Evolutionary conservation across 345 rosid genomes (phyloP).

Genomic region (Populus pruinosa): DNA sequence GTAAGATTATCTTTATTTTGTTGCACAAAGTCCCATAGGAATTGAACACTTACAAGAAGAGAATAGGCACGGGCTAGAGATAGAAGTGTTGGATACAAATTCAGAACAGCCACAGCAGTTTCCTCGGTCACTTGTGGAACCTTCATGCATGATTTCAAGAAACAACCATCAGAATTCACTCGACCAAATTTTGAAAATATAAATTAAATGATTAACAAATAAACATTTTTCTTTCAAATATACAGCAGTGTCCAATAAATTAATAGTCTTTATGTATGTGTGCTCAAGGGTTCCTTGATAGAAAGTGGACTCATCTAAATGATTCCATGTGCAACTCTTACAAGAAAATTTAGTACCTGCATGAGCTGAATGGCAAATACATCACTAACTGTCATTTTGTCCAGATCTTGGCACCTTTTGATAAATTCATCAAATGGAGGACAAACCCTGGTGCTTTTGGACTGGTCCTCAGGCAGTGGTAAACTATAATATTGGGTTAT

Average conservation of each 20-base stretch:
- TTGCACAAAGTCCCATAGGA: neutral
- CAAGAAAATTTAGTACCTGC: conserved; percentile 58
- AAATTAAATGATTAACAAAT: neutral
- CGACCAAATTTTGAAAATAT: neutral
- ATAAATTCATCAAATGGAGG: conserved; percentile 61
- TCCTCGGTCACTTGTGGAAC: conserved; percentile 87
- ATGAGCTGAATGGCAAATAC: conserved; percentile 89
- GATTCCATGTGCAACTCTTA: neutral
- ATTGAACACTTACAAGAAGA: conserved; percentile 59
- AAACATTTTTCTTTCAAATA: neutral
- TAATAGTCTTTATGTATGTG: too few relatives aligned
- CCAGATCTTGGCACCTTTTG: conserved; percentile 68
- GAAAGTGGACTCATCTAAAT: neutral
- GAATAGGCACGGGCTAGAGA: conserved; percentile 85
- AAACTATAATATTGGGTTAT: conserved; percentile 57
- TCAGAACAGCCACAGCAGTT: conserved; percentile 62
- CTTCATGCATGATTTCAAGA: conserved; percentile 36
- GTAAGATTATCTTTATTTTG: neutral
- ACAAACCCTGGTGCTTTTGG: conserved; percentile 36
- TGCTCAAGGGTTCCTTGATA: too few relatives aligned
- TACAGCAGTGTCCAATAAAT: too few relatives aligned
- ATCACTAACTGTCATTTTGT: conserved; percentile 77
- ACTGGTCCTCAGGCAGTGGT: conserved; percentile 31
- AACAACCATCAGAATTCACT: neutral
- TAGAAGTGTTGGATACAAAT: conserved; percentile 69